These are phyloP conservation scores for Apophysomyces sp. DNA, from an alignment of 371 early-diverging fungal genomes.

Conservation along the genomic window DNA sequence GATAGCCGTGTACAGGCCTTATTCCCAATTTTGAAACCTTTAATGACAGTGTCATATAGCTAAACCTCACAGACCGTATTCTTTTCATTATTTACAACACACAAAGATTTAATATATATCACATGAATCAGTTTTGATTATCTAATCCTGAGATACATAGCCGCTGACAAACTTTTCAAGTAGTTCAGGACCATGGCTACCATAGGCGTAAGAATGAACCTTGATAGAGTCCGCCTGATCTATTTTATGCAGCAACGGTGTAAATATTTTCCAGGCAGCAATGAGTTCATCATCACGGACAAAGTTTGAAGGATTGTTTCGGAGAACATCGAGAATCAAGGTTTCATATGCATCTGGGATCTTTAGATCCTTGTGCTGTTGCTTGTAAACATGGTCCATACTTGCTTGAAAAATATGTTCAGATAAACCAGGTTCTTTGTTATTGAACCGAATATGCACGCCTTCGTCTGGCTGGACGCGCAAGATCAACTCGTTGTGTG, in stretches of 20 bases:
- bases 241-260: slow-evolving; percentile 90
- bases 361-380: slow-evolving; percentile 77
- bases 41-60: too few relatives aligned
- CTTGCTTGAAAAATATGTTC: slow-evolving; percentile 78
- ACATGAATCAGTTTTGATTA: too few relatives aligned
- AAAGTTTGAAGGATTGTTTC: slow-evolving; percentile 95
- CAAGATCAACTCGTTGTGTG: slow-evolving; percentile 95
- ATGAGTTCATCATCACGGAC: slow-evolving; percentile 96
- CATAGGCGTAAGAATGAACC: slow-evolving; percentile 82
- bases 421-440: slow-evolving; percentile 87
- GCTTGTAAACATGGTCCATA: slow-evolving; percentile 88
- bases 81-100: too few relatives aligned
- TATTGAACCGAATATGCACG: slow-evolving; percentile 96
- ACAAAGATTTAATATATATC: too few relatives aligned
- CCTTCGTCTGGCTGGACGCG: slow-evolving; percentile 96
- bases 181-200: slow-evolving; percentile 85
- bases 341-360: slow-evolving; percentile 98
- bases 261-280: slow-evolving; percentile 97
- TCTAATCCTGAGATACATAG: slow-evolving; percentile 58
- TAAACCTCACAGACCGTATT: too few relatives aligned
- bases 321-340: slow-evolving; percentile 87
- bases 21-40: too few relatives aligned
- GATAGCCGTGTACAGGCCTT: too few relatives aligned
- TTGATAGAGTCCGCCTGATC: slow-evolving; percentile 62
- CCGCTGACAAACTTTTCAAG: slow-evolving; percentile 72